Conservation (phyloP, 176 grass and related monocot species). For the Paspalum vaginatum region DNA sequence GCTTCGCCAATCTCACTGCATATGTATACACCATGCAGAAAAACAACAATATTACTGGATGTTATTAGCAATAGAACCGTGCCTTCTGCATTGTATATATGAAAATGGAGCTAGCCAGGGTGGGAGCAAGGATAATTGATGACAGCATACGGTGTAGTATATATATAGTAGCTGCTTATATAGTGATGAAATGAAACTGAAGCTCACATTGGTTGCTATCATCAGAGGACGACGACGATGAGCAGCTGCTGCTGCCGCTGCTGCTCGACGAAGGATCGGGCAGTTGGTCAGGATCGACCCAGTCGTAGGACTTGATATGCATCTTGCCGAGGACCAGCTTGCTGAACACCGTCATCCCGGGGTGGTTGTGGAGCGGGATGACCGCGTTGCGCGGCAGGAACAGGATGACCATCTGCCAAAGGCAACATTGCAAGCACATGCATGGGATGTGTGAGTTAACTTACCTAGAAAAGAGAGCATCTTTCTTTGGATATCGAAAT, state of each 20-base stretch:
- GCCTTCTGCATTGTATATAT: too few species aligned
- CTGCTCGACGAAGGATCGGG: not conserved
- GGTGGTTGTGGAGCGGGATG: conserved; percentile 92
- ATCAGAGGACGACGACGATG: not conserved
- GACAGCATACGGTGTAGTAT: too few species aligned
- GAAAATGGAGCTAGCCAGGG: too few species aligned
- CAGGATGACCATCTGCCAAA: conserved; percentile 74
- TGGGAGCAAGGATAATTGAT: too few species aligned
- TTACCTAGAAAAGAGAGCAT: too few species aligned
- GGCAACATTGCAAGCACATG: not conserved
- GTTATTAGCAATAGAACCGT: too few species aligned
- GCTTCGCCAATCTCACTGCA: conserved; percentile 67
- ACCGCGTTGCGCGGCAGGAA: conserved; percentile 72
- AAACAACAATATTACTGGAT: not conserved
- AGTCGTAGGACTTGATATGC: conserved; percentile 87
- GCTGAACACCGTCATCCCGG: conserved; percentile 93
- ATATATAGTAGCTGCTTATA: not conserved
- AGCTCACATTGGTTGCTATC: conserved; percentile 22
- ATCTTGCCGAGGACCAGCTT: conserved; percentile 84
- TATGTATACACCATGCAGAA: not conserved
- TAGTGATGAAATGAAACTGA: not conserved
- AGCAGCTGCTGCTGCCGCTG: too few species aligned
- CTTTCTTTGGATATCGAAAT: not conserved
- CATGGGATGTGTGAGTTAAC: too few species aligned
- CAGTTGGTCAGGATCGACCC: conserved; percentile 47